These are phyloP conservation scores for Uronychia setigera DNA, from an alignment of 73 alveolate genomes.

Conservation along the genomic window DNA sequence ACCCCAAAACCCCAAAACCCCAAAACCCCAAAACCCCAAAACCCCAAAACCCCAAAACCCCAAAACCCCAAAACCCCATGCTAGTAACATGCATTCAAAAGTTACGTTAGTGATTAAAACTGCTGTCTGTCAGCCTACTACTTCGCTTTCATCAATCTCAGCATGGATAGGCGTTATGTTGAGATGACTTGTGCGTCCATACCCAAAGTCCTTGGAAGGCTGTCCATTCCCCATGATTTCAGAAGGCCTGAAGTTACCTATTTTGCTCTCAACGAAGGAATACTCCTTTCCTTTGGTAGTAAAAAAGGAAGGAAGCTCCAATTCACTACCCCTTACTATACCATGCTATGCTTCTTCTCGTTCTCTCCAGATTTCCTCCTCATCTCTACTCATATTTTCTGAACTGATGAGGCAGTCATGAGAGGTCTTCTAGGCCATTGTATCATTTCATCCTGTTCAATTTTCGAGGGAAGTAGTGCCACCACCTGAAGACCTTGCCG, in stretches of 20 bases:
- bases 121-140: too few relatives aligned
- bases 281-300: not conserved
- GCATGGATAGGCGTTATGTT: not conserved
- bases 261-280: not conserved
- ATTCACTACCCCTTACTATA: not conserved
- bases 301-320: not conserved
- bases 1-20: too few relatives aligned
- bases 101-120: too few relatives aligned
- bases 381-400: not conserved
- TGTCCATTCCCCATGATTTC: not conserved
- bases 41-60: too few relatives aligned
- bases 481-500: not conserved
- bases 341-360: not conserved
- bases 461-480: not conserved
- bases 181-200: not conserved
- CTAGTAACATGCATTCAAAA: too few relatives aligned
- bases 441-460: not conserved
- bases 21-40: too few relatives aligned
- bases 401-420: not conserved
- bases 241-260: too few relatives aligned
- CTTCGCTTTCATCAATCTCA: too few relatives aligned
- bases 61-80: too few relatives aligned
- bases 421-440: not conserved
- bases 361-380: not conserved
- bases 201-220: slow-evolving; percentile 3